Percentiles rank a stretch among this genome's conserved stretches.
phyloP scores from a whole-genome alignment of 305 asterid genomes.

The Solanum hybrid region DNA sequence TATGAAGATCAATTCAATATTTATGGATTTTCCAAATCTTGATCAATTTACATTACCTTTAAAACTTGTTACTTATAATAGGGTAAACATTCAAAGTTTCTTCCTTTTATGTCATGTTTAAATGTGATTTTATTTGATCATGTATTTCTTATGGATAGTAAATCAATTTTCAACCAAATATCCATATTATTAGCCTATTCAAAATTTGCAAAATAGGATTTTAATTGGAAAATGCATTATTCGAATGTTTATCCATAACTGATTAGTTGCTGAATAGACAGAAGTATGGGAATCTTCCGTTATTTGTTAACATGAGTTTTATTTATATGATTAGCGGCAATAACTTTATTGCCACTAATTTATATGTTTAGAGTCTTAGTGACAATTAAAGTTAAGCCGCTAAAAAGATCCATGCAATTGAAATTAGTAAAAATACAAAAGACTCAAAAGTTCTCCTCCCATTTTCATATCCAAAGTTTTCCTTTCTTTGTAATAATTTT shows the following conservation, averaged over 20 bases:
- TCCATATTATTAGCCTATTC: not conserved
- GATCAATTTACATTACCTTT: not conserved
- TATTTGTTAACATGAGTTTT: too few species aligned
- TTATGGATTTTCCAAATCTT: not conserved
- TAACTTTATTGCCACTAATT: not conserved
- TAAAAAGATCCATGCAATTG: too few species aligned
- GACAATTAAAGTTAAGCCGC: not conserved
- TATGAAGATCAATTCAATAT: not conserved
- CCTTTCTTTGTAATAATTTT: not conserved
- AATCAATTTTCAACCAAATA: not conserved
- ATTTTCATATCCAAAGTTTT: not conserved
- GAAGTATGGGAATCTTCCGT: too few species aligned
- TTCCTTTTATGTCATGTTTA: not conserved
- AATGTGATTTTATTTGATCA: not conserved
- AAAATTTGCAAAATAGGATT: not conserved
- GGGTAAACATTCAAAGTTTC: not conserved
- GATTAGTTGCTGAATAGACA: not conserved
- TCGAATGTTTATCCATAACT: not conserved
- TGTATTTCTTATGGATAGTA: not conserved
- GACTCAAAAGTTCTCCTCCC: not conserved
- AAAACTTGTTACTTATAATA: not conserved
- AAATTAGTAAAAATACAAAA: not conserved
- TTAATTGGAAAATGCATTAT: not conserved
- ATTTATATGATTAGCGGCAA: too few species aligned
- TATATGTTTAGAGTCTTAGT: not conserved